phyloP scores from a whole-genome alignment of 139 green algal species.

The Asterochloris sp. region DNA sequence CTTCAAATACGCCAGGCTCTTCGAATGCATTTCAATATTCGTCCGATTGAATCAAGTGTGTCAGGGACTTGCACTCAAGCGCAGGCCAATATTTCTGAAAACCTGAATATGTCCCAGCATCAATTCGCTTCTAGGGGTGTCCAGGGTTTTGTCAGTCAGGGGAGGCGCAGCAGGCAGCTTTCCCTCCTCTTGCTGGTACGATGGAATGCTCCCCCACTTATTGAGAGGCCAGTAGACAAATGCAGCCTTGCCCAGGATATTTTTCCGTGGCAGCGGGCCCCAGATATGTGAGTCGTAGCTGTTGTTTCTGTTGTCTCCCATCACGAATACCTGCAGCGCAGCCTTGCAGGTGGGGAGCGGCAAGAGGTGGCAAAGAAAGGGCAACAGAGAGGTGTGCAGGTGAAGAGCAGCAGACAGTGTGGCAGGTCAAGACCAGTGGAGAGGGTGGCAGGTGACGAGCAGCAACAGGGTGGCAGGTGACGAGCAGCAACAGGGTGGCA shows the following conservation, averaged over 20 bases:
- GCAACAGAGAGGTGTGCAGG: not conserved
- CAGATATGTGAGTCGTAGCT: constrained; percentile 97
- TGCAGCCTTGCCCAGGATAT: constrained; percentile 81
- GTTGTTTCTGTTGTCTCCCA: constrained; percentile 99
- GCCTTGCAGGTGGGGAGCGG: not conserved
- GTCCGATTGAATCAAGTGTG: no score
- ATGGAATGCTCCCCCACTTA: constrained; percentile 60
- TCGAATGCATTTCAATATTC: no score
- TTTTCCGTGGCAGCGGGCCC: constrained; percentile 87
- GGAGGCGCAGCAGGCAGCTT: constrained; percentile 1
- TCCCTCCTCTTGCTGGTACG: constrained; percentile 40
- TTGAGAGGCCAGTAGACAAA: constrained; percentile 93
- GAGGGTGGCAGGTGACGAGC: no score
- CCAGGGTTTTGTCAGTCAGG: not conserved
- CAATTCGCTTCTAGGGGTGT: no score
- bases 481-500: no score
- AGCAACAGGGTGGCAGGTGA: no score
- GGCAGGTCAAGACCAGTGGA: no score
- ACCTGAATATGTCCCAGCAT: no score
- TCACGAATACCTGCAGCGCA: constrained; percentile 84
- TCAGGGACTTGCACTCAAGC: no score
- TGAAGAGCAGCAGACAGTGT: no score
- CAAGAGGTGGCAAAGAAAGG: not conserved
- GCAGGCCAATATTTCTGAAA: no score
- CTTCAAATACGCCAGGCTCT: no score